Percentiles rank a stretch among this genome's conserved stretches.
Conservation (phyloP, 768 basidiomycete species). For the Russula emetica region DNA sequence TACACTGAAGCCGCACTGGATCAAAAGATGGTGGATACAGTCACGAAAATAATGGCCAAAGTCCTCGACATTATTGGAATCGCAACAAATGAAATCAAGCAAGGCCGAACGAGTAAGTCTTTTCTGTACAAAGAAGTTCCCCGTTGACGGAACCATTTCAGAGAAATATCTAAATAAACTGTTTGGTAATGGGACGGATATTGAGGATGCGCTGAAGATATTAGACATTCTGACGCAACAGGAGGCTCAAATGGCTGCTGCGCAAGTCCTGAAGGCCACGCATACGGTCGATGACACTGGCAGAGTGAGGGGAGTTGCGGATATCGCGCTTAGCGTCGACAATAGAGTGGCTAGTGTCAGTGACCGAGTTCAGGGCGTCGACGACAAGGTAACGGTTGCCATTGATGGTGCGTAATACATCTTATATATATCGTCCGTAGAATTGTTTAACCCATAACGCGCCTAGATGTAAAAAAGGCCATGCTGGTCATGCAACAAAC, state of each 20-base stretch:
- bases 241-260: neutral
- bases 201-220: neutral
- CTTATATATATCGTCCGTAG: too few relatives aligned
- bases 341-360: neutral
- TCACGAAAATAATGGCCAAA: neutral
- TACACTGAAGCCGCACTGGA: neutral
- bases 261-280: neutral
- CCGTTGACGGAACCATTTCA: neutral
- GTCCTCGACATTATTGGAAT: constrained; percentile 1
- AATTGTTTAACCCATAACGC: too few relatives aligned
- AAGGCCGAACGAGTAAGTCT: neutral
- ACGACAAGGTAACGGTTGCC: neutral
- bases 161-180: constrained; percentile 1
- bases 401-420: neutral
- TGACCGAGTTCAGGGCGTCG: neutral
- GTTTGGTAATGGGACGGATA: neutral
- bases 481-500: neutral
- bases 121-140: neutral
- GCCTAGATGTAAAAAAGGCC: neutral
- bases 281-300: neutral
- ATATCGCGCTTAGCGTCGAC: neutral
- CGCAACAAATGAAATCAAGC: neutral
- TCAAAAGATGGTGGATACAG: neutral
- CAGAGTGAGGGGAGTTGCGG: neutral
- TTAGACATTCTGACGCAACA: constrained; percentile 1